These are phyloP conservation scores for Noccaea caerulescens DNA, from an alignment of 345 rosid genomes.

Conservation along the genomic window DNA sequence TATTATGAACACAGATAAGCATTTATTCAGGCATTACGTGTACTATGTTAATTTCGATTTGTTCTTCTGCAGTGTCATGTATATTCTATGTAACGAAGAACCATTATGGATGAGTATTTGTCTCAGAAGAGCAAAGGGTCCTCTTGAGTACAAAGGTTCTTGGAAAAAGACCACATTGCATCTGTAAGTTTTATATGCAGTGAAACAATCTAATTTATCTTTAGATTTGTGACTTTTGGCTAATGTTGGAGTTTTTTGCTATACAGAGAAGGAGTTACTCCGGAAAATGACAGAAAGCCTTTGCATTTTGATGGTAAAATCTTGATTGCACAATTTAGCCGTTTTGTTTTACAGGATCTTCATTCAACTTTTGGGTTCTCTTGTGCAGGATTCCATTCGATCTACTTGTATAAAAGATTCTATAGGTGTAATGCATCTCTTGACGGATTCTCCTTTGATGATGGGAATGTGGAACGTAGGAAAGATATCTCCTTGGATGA, in stretches of 20 bases:
- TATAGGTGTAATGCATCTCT: constrained; percentile 82
- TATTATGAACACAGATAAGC: background rate
- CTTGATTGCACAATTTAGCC: constrained; percentile 4
- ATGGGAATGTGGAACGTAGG: constrained; percentile 73
- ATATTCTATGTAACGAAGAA: constrained; percentile 85
- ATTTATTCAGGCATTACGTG: background rate
- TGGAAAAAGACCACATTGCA: constrained; percentile 82
- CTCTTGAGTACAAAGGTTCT: constrained; percentile 72
- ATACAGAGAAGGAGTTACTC: constrained; percentile 65
- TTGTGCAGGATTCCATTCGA: constrained; percentile 78
- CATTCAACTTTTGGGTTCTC: background rate
- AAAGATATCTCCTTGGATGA: constrained; percentile 59
- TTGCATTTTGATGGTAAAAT: constrained; percentile 70
- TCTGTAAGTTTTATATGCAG: constrained; percentile 51
- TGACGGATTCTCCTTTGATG: constrained; percentile 65
- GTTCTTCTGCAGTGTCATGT: constrained; percentile 64
- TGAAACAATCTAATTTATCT: background rate
- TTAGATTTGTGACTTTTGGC: constrained; percentile 8
- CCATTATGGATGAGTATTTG: constrained; percentile 92
- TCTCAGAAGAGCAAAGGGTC: constrained; percentile 55
- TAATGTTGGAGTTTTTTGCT: constrained; percentile 12
- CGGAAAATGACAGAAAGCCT: constrained; percentile 46
- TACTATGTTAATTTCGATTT: background rate
- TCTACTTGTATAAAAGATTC: constrained; percentile 80
- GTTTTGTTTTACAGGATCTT: background rate